These are phyloP conservation scores for Sclerotiophoma versabilis DNA, from an alignment of 2,329 filamentous ascomycete genomes.

Conservation along the genomic window DNA sequence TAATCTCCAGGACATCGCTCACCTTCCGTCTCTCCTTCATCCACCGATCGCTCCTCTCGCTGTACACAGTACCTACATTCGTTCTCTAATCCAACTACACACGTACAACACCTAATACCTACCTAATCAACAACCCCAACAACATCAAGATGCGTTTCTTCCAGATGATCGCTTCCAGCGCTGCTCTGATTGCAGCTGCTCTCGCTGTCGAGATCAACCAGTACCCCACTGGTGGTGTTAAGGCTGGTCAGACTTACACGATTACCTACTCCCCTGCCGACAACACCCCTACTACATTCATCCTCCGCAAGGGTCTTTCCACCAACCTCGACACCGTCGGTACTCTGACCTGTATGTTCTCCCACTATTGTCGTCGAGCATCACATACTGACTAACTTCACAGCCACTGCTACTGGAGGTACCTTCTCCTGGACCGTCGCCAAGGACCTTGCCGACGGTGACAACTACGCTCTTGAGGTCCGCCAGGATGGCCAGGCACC, in stretches of 20 bases:
- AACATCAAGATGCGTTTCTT: constrained; percentile 59
- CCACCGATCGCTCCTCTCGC: constrained; percentile 28
- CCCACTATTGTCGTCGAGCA: neutral
- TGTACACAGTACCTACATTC: constrained; percentile 37
- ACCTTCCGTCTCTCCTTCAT: constrained; percentile 25
- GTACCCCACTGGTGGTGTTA: constrained; percentile 56
- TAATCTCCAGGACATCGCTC: constrained; percentile 23
- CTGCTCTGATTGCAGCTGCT: constrained; percentile 49
- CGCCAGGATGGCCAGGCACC: constrained; percentile 54
- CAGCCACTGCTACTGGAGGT: constrained; percentile 54
- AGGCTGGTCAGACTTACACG: constrained; percentile 57
- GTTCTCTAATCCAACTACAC: constrained; percentile 31
- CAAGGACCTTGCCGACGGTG: constrained; percentile 51
- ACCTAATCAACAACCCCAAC: constrained; percentile 28
- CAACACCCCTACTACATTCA: constrained; percentile 60
- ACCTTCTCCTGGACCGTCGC: constrained; percentile 61
- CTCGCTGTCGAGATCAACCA: constrained; percentile 59
- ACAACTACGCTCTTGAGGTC: constrained; percentile 67
- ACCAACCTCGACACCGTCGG: constrained; percentile 59
- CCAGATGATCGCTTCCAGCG: constrained; percentile 55
- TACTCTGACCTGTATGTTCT: constrained; percentile 56
- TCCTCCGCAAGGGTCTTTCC: constrained; percentile 61
- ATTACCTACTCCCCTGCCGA: constrained; percentile 58
- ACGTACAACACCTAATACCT: constrained; percentile 22
- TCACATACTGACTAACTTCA: constrained; percentile 19